Evolutionary conservation across 352 stramenopile genomes (phyloP), one percentile per base, ranked within the genome.

Genomic region (Poterioochromonas sp.): DNA sequence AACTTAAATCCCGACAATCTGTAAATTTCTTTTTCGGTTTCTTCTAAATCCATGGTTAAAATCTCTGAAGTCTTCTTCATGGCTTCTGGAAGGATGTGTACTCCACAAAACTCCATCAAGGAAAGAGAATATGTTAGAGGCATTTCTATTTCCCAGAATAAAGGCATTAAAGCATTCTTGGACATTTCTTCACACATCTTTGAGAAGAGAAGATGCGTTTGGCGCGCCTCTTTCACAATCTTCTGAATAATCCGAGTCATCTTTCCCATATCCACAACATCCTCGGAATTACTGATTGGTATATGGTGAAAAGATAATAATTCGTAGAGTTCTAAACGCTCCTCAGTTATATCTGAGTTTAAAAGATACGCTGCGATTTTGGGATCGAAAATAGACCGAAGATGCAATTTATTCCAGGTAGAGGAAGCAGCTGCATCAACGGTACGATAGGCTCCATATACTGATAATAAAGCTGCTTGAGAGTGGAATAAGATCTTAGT

Each of bases 71-170:
- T 5, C 5, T 39, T 37, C 5, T 32, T 39, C 26, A 68, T 11
- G 11, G 29, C 51, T 3, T 41, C 39, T 8, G 39, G 47, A 76
- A 41, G 29, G 0, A 80, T 44, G 1, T 15, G n/a, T 32, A 80
- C 40, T 44, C 76, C 76, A 22, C 60, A 41, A n/a, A 64, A 40
- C 20, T 80, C 65, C 76, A 80, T 76, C 11, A 29, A 43, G 22
- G 35, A n/a, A 29, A 80, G 37, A 0, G 63, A 44, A 41, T 39
- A 44, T 20, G 62, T 26, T 11, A 80, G 22, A n/a, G 76, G 76
- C 60, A 80, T 77, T 37, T 80, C 76, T 29, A 80, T 63, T 32
- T 70, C 20, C 18, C 29, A 47, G 20, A 77, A 80, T 18, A 76
- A 18, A 18, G 54, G 37, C 11, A 76, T 51, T 41, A 80, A 39